Evolutionary conservation across 306 rosid species (phyloP), one percentile per base, ranked within the genome.

Genomic region (Prunus armeniaca): DNA sequence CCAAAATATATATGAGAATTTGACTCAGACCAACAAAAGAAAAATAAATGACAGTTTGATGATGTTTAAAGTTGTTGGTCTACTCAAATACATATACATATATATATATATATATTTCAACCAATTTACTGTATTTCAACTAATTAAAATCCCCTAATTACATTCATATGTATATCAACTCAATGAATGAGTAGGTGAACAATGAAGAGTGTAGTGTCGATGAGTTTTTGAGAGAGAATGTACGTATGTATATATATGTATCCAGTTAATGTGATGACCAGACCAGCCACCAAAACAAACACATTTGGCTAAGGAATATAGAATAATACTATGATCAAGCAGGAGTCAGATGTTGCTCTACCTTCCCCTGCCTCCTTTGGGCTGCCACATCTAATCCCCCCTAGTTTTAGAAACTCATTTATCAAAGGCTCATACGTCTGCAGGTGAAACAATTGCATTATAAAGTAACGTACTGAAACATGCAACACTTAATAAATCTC

Each of bases 281-380:
- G 28, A 52, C 8, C 65, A 51, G 74, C 86, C 75, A 73, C 72
- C 20, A 41, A 34, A 64, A 60, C 65, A 72, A 45, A 78, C 54
- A 67, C 51, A 55, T 52, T 20, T 62, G 43, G 18, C 30, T 58
- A 20, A 67, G 14, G 72, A 67, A 19, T 49, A 61, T 25, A 38
- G 3, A 10, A 15, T 52, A 61, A 18, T 38, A 52, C 64, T 19
- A 71, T 65, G 72, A 72, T 50, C 52, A 75, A 46, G 75, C 55
- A 70, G 75, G 65, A 60, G 56, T 71, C 74, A 67, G 72, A 78
- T 43, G 69, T 57, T 52, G 74, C 71, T 58, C 46, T 85, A 93
- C 98, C 97, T 87, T 80, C 84, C 66, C 88, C 94, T 63, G 93
- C 93, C 82, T 90, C 98, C 24, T 7, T 41, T 30, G 87, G 84